Conservation (phyloP, 1,284 basidiomycete genomes). For the Abortiporus biennis region DNA sequence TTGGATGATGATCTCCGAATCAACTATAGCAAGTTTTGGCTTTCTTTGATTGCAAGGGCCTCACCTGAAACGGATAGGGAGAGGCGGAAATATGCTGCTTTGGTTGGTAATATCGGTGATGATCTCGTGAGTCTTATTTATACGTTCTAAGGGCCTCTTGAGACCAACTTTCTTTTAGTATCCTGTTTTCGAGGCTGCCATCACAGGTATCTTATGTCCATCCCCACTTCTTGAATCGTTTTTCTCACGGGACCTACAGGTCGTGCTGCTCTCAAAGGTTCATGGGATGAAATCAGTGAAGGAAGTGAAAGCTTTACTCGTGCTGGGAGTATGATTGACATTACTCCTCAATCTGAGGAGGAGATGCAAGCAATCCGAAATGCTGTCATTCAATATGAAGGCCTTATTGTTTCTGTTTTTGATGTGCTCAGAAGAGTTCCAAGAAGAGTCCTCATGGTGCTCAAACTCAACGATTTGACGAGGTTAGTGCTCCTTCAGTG, state of each 20-base stretch:
- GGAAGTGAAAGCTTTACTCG: slow-evolving; percentile 38
- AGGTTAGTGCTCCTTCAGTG: slow-evolving; percentile 37
- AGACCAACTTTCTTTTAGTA: slow-evolving; percentile 38
- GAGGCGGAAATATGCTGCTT: slow-evolving; percentile 77
- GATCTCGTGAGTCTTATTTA: slow-evolving; percentile 57
- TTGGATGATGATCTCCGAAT: slow-evolving; percentile 72
- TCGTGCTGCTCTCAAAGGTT: slow-evolving; percentile 58
- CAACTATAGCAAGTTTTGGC: slow-evolving; percentile 80
- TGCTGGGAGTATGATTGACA: slow-evolving; percentile 71
- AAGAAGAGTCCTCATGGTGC: slow-evolving; percentile 80
- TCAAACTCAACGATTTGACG: slow-evolving; percentile 83
- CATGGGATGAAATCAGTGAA: slow-evolving; percentile 37
- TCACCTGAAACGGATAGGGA: slow-evolving; percentile 59
- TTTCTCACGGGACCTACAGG: slow-evolving; percentile 24
- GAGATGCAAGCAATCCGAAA: slow-evolving; percentile 77
- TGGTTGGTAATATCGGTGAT: slow-evolving; percentile 86
- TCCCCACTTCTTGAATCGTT: too few relatives aligned
- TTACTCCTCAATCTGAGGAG: slow-evolving; percentile 57
- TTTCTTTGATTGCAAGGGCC: slow-evolving; percentile 75
- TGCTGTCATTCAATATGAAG: slow-evolving; percentile 78
- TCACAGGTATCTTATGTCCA: slow-evolving; percentile 62
- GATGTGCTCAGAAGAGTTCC: slow-evolving; percentile 82
- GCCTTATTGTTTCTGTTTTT: slow-evolving; percentile 77
- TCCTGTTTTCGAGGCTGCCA: slow-evolving; percentile 84
- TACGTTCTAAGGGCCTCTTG: neutral